These are phyloP conservation scores for Mycena sanguinolenta DNA, from an alignment of 768 basidiomycete genomes.

Conservation along the genomic window DNA sequence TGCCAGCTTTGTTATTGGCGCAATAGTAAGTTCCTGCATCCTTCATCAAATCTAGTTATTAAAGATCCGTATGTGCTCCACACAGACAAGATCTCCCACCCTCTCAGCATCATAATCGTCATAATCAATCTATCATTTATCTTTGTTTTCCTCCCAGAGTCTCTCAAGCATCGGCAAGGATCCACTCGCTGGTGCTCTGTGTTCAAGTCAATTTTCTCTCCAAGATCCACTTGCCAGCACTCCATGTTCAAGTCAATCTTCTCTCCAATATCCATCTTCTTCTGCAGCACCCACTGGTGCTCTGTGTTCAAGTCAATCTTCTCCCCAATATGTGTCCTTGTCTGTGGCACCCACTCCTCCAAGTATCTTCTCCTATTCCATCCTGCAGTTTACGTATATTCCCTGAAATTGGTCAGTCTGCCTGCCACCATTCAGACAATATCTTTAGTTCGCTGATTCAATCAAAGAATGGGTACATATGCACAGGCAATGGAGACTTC, in stretches of 20 bases:
- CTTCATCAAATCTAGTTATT: too few relatives aligned
- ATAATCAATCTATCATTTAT: constrained; percentile 14
- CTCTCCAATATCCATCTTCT: constrained; percentile 19
- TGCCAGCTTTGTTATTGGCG: constrained; percentile 9
- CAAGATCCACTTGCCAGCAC: too few relatives aligned
- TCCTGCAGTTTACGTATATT: constrained; percentile 16
- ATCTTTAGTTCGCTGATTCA: too few relatives aligned
- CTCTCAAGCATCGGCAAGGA: not conserved
- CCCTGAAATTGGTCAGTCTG: constrained; percentile 8
- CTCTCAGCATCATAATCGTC: constrained; percentile 16
- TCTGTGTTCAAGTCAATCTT: too few relatives aligned
- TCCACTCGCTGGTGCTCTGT: not conserved
- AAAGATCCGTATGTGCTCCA: too few relatives aligned
- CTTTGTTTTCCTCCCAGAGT: constrained; percentile 14
- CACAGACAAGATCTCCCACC: constrained; percentile 2
- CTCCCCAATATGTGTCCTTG: too few relatives aligned
- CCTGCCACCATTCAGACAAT: too few relatives aligned
- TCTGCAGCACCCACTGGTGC: too few relatives aligned
- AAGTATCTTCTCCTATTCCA: constrained; percentile 2
- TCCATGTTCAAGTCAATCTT: too few relatives aligned
- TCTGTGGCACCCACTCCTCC: not conserved
- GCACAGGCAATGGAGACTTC: constrained; percentile 4
- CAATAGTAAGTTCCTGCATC: not conserved
- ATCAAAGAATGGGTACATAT: too few relatives aligned
- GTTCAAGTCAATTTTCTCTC: constrained; percentile 16